Conservation (phyloP, 1,139 yeast species). For the Suhomyces maxii region DNA sequence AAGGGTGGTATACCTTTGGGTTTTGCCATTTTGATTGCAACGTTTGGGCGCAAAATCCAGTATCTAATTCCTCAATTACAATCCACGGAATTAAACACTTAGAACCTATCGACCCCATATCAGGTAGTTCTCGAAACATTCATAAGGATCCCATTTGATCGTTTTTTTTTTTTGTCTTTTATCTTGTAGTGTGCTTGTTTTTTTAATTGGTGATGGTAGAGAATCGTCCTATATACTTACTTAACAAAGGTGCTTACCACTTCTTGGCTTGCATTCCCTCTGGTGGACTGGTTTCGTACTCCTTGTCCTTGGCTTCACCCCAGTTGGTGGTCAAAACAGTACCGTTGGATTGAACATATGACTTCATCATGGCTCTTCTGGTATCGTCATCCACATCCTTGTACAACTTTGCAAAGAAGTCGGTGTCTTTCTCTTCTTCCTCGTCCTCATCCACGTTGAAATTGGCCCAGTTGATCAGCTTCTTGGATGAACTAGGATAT, state of each 20-base stretch:
- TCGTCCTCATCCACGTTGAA: constrained; percentile 54
- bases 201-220: too few relatives aligned
- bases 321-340: constrained; percentile 92
- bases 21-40: too few relatives aligned
- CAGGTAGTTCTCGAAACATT: too few relatives aligned
- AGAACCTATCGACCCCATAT: too few relatives aligned
- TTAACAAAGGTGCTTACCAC: constrained; percentile 26
- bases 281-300: constrained; percentile 75
- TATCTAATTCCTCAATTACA: too few relatives aligned
- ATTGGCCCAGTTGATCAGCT: constrained; percentile 71
- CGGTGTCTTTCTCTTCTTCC: constrained; percentile 52
- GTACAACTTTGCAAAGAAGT: constrained; percentile 75
- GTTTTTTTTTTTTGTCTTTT: too few relatives aligned
- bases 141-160: too few relatives aligned
- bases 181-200: too few relatives aligned
- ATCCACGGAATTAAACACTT: too few relatives aligned
- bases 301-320: constrained; percentile 76
- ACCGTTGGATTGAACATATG: constrained; percentile 91
- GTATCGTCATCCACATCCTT: constrained; percentile 86
- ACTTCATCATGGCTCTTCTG: constrained; percentile 93
- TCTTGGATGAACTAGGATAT: constrained; percentile 66
- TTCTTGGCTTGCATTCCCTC: constrained; percentile 58
- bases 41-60: too few relatives aligned
- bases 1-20: too few relatives aligned
- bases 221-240: too few relatives aligned